These are phyloP conservation scores for Chenopodium suecicum DNA, from an alignment of 148 eudicot species.

Conservation along the genomic window DNA sequence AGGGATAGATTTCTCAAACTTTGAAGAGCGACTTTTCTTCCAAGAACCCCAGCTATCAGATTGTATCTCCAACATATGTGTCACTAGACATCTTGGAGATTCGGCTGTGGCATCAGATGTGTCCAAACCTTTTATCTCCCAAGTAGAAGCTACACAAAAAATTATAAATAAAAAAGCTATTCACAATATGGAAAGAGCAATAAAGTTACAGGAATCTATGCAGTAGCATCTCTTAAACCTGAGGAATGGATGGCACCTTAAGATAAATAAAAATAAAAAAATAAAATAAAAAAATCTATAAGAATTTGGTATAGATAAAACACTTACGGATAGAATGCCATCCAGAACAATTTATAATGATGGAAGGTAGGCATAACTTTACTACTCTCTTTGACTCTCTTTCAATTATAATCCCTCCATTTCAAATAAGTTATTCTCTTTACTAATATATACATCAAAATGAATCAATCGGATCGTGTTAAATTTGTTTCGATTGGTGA, in stretches of 20 bases:
- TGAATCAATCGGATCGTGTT: no score
- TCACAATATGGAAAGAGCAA: conserved; percentile 1
- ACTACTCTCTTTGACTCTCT: not conserved
- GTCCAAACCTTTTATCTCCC: conserved; percentile 80
- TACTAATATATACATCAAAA: no score
- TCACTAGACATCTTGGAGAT: conserved; percentile 64
- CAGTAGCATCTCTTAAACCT: conserved; percentile 3
- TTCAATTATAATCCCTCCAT: no score
- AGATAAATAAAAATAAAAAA: not conserved
- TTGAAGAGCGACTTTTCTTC: conserved; percentile 66
- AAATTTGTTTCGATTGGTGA: no score
- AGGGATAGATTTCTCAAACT: conserved; percentile 80
- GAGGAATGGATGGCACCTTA: not conserved
- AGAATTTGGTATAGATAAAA: not conserved
- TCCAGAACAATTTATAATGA: not conserved
- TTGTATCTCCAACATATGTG: conserved; percentile 81
- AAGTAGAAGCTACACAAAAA: conserved; percentile 73
- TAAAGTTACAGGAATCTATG: conserved; percentile 3
- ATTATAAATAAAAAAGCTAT: no score
- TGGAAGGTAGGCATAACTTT: not conserved
- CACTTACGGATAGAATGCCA: not conserved
- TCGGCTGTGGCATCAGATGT: conserved; percentile 30
- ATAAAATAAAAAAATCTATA: not conserved
- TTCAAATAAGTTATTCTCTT: no score
- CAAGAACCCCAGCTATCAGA: conserved; percentile 65